phyloP scores from a whole-genome alignment of 768 basidiomycete genomes.

The Collybia mongolica region DNA sequence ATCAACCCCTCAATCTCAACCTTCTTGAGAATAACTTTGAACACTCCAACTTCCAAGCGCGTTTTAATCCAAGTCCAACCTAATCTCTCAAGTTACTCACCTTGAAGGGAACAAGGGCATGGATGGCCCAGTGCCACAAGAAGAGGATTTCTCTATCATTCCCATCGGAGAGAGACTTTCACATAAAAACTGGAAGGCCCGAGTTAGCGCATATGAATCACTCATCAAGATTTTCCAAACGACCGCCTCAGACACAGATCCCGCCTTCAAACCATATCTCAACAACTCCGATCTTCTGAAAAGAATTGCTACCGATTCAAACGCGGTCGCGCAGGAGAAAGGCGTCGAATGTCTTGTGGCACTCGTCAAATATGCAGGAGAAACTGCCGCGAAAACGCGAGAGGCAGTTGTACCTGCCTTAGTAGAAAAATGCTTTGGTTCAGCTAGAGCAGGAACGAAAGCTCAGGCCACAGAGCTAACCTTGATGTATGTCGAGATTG shows the following conservation, averaged over 20 bases:
- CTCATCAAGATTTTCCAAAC: constrained; percentile 85
- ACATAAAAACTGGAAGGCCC: constrained; percentile 99
- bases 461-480: constrained; percentile 82
- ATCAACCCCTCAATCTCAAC: constrained; percentile 8
- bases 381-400: constrained; percentile 79
- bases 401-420: constrained; percentile 83
- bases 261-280: constrained; percentile 88
- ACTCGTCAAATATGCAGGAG: constrained; percentile 90
- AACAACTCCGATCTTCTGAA: constrained; percentile 76
- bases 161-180: constrained; percentile 77
- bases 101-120: constrained; percentile 36
- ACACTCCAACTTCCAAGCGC: constrained; percentile 8
- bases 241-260: constrained; percentile 91
- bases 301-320: constrained; percentile 87
- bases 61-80: constrained; percentile 4
- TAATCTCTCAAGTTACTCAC: constrained; percentile 2
- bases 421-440: constrained; percentile 95
- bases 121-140: constrained; percentile 90
- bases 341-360: constrained; percentile 87
- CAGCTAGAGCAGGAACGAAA: constrained; percentile 87
- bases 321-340: constrained; percentile 98
- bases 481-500: constrained; percentile 90
- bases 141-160: constrained; percentile 88
- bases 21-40: too few species aligned
- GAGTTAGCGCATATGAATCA: constrained; percentile 88